A percentile compares a stretch with the other conserved stretches of the same genome.
phyloP scores from a whole-genome alignment of 108 stramenopile genomes.

The Stephanodiscus triporus region DNA sequence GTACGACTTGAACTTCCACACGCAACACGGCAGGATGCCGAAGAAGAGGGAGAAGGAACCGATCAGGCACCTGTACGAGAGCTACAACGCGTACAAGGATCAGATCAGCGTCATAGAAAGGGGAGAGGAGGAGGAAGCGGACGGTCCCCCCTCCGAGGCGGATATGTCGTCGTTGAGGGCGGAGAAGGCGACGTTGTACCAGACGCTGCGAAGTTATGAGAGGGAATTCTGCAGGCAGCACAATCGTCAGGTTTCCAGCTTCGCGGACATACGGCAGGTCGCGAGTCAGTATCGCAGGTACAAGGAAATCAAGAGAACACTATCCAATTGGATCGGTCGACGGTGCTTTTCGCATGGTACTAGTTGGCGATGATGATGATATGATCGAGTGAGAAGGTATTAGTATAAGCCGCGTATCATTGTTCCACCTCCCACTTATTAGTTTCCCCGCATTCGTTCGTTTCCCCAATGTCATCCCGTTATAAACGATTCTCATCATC shows the following conservation, averaged over 20 bases:
- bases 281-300: conserved; percentile 90
- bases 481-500: too few relatives aligned
- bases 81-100: conserved; percentile 91
- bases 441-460: too few relatives aligned
- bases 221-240: conserved; percentile 87
- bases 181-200: conserved; percentile 85
- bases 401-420: too few relatives aligned
- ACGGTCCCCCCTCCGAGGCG: conserved; percentile 14
- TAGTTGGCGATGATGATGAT: too few relatives aligned
- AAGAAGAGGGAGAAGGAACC: conserved; percentile 96
- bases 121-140: conserved; percentile 40
- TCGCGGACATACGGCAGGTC: conserved; percentile 88
- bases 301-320: conserved; percentile 94
- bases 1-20: conserved; percentile 91
- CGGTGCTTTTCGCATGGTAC: too few relatives aligned
- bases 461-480: too few relatives aligned
- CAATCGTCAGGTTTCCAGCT: conserved; percentile 89
- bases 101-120: conserved; percentile 72
- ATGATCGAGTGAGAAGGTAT: too few relatives aligned
- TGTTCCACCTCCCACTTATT: too few relatives aligned
- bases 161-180: conserved; percentile 77
- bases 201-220: conserved; percentile 89
- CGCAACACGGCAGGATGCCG: conserved; percentile 89
- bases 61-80: conserved; percentile 95
- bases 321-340: too few relatives aligned